A percentile compares a stretch with the other conserved stretches of the same genome.
Evolutionary conservation across 2,329 filamentous ascomycete species (phyloP).

Genomic region (Talaromyces sp.): DNA sequence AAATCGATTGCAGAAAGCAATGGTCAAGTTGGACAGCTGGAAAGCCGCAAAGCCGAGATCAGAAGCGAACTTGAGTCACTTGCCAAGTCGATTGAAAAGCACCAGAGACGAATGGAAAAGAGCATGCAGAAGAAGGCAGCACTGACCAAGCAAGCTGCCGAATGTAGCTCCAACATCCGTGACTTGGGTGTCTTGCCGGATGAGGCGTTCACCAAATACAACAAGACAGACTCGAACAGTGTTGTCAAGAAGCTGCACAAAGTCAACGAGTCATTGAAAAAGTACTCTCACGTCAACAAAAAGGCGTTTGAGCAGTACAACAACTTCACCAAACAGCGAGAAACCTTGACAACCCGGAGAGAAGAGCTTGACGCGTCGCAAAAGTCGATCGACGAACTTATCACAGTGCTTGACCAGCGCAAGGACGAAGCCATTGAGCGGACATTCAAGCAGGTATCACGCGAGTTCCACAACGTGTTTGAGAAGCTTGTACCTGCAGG

Average conservation of each 20-base stretch:
- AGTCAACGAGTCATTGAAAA: constrained; percentile 87
- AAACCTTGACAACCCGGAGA: constrained; percentile 75
- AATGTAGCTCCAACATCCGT: constrained; percentile 82
- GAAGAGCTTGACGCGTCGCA: constrained; percentile 84
- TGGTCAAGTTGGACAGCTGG: constrained; percentile 51
- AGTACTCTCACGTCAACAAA: constrained; percentile 98
- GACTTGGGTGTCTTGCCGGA: constrained; percentile 90
- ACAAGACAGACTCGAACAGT: constrained; percentile 70
- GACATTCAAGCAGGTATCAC: constrained; percentile 95
- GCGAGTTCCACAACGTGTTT: constrained; percentile 88
- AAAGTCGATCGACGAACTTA: constrained; percentile 82
- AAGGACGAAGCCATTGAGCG: constrained; percentile 98
- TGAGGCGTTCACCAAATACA: constrained; percentile 87
- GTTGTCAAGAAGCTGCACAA: constrained; percentile 74
- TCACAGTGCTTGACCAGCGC: constrained; percentile 83
- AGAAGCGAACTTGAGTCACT: constrained; percentile 71
- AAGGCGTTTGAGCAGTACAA: constrained; percentile 99
- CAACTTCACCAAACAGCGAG: constrained; percentile 88
- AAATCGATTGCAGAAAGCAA: constrained; percentile 58
- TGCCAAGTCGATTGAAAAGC: constrained; percentile 69
- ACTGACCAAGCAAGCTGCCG: constrained; percentile 67
- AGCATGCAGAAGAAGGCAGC: constrained; percentile 82
- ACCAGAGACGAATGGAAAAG: constrained; percentile 87
- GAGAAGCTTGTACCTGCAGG: constrained; percentile 92
- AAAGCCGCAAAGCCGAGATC: constrained; percentile 56